phyloP scores from a whole-genome alignment of 2,329 filamentous ascomycete genomes.

The Aspergillus ustus region DNA sequence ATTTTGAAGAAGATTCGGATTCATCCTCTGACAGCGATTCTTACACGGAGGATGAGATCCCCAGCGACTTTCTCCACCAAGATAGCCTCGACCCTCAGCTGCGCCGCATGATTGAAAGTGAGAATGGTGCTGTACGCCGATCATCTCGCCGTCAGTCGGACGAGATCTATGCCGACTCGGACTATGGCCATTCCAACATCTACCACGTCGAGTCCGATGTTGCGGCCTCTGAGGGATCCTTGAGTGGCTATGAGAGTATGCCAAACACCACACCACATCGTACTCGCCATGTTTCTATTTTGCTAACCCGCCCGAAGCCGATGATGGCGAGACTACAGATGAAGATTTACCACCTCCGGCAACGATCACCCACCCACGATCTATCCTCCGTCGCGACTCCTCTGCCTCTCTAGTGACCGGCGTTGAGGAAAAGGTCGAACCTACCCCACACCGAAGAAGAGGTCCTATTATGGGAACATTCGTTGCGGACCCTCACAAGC shows the following conservation, averaged over 20 bases:
- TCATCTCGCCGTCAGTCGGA: constrained; percentile 40
- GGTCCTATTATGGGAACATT: constrained; percentile 55
- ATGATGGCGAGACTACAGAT: constrained; percentile 65
- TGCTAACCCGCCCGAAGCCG: constrained; percentile 58
- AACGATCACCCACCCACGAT: constrained; percentile 53
- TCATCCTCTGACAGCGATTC: constrained; percentile 64
- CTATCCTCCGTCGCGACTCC: constrained; percentile 56
- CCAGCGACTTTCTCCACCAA: constrained; percentile 78
- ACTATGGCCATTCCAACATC: constrained; percentile 48
- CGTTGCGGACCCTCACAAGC: constrained; percentile 53
- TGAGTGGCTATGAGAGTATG: constrained; percentile 65
- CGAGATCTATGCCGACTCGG: constrained; percentile 44
- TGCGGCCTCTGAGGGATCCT: constrained; percentile 42
- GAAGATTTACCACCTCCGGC: constrained; percentile 58
- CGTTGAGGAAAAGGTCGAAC: constrained; percentile 41
- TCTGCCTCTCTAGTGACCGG: constrained; percentile 50
- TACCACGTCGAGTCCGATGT: constrained; percentile 53
- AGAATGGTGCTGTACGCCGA: constrained; percentile 48
- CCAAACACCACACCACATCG: constrained; percentile 27
- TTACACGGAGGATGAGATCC: constrained; percentile 65
- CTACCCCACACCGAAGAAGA: constrained; percentile 44
- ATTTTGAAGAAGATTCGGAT: constrained; percentile 68
- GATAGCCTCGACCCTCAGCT: constrained; percentile 73
- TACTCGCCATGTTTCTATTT: constrained; percentile 26
- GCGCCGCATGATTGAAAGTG: constrained; percentile 73